Percentiles rank a stretch among this genome's conserved stretches.
Evolutionary conservation across 306 rosid genomes (phyloP).

Genomic region (Prunus padus): DNA sequence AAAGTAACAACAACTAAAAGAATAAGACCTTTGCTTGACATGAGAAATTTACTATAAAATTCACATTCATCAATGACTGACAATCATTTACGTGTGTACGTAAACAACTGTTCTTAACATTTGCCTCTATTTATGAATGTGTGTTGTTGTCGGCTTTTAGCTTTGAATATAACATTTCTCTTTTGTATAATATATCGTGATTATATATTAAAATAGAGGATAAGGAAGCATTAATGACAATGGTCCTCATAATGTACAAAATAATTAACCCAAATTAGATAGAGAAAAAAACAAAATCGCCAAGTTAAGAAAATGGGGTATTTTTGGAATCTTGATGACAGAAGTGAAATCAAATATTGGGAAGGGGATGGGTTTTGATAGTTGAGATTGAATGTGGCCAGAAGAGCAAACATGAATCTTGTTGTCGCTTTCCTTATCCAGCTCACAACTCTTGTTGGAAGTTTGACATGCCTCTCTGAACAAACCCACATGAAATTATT

Average conservation of each 20-base stretch:
- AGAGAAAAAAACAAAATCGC: constrained; percentile 6
- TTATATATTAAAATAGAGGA: neutral
- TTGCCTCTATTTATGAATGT: neutral
- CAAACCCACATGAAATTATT: constrained; percentile 75
- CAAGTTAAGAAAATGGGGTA: constrained; percentile 23
- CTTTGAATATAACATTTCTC: neutral
- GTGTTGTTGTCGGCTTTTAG: neutral
- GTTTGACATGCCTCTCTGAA: constrained; percentile 54
- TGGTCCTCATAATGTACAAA: constrained; percentile 4
- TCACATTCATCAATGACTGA: neutral
- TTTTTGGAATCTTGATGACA: constrained; percentile 37
- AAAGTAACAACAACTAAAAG: neutral
- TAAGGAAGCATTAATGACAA: neutral
- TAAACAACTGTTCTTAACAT: neutral
- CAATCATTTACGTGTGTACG: neutral
- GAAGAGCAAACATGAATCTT: constrained; percentile 43
- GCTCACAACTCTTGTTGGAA: constrained; percentile 60
- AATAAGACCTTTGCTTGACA: neutral
- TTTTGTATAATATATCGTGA: neutral
- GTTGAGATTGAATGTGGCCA: constrained; percentile 38
- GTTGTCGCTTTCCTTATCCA: constrained; percentile 72
- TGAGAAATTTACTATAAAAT: neutral
- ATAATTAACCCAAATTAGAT: constrained; percentile 1
- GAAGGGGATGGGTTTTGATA: constrained; percentile 42
- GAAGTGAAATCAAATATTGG: constrained; percentile 44